phyloP scores from a whole-genome alignment of 495 filamentous ascomycete species.

The Annulohypoxylon bovei region DNA sequence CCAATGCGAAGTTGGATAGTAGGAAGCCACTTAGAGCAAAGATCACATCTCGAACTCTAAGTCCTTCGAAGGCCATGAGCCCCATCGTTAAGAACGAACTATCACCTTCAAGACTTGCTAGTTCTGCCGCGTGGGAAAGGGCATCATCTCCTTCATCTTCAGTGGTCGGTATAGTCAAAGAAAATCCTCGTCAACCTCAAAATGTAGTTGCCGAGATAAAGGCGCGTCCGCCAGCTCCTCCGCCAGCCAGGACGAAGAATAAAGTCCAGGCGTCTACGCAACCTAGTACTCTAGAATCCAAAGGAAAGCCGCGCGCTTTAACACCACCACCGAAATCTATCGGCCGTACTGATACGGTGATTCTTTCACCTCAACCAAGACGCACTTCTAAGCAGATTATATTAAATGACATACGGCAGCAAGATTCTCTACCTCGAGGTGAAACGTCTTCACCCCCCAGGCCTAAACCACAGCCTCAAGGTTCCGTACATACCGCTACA shows the following conservation, averaged over 20 bases:
- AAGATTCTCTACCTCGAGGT: slow-evolving; percentile 9
- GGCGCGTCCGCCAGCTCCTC: slow-evolving; percentile 35
- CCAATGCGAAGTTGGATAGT: neutral
- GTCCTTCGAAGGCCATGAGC: slow-evolving; percentile 37
- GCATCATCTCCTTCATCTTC: slow-evolving; percentile 24
- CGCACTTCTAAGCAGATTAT: slow-evolving; percentile 32
- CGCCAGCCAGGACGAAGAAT: slow-evolving; percentile 34
- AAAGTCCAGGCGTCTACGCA: slow-evolving; percentile 10
- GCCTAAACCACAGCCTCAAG: slow-evolving; percentile 1
- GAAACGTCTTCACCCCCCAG: slow-evolving; percentile 1
- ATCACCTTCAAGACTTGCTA: slow-evolving; percentile 37
- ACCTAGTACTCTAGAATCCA: slow-evolving; percentile 1
- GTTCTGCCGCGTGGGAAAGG: slow-evolving; percentile 22
- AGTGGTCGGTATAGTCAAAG: neutral
- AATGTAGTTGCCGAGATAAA: slow-evolving; percentile 7
- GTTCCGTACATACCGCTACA: neutral
- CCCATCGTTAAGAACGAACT: slow-evolving; percentile 31
- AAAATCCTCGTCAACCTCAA: slow-evolving; percentile 12
- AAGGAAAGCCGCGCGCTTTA: slow-evolving; percentile 20
- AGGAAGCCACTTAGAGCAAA: slow-evolving; percentile 38
- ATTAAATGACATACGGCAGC: slow-evolving; percentile 20
- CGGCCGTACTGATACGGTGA: slow-evolving; percentile 14
- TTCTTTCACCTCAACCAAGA: slow-evolving; percentile 35
- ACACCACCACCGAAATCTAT: slow-evolving; percentile 24
- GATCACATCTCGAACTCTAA: slow-evolving; percentile 31